Base-by-base conservation (phyloP, 805 yeast genomes). In the Hanseniaspora opuntiae region DNA sequence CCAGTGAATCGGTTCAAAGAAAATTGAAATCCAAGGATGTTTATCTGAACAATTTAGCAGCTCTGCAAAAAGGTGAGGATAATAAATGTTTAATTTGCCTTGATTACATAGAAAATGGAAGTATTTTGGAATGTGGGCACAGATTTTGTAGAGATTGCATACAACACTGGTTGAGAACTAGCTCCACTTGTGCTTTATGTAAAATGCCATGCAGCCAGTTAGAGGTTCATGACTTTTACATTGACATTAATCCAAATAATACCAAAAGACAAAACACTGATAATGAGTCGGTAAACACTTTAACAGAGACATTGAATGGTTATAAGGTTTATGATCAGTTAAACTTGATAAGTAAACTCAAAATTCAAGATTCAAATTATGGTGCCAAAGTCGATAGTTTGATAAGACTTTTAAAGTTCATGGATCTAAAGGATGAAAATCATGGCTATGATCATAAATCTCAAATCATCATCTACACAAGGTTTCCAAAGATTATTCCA, bases 111-210 rank as follows among this genome's bases (percentile, higher is more conserved):
- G 71, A 76, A 3, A 71, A 79, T 39, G 98, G 98, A 0, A 75
- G 93, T 0, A 70, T 93, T 54, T 83, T 95, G 0, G 79, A 79
- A 10, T 93, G 98, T 73, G 97, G 97, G 0, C 98, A 93, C 66
- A 81, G 80, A 59, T 93, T 84, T 63, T 93, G 98, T 64, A 76
- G 78, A 55, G 84, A 77, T 1, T 93, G 98, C 65, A 70, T 93
- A 37, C 73, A 69, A 19, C 79, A 73, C 53, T 93, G 98, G 98
- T 63, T 84, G 51, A 67, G 66, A 20, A 70, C 70, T 16, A 75
- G 75, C 39, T 63, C 67, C 1, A 67, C 70, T 1, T 93, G 98
- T 65, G 97, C 98, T 0, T 72, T 88, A 59, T 93, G 98, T 68
- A 86, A 86, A 56, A 67, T 74, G 2, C 58, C 58, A 1, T 17